Evolutionary conservation across 768 basidiomycete species (phyloP).

Genomic region (Kwoniella botswanensis): DNA sequence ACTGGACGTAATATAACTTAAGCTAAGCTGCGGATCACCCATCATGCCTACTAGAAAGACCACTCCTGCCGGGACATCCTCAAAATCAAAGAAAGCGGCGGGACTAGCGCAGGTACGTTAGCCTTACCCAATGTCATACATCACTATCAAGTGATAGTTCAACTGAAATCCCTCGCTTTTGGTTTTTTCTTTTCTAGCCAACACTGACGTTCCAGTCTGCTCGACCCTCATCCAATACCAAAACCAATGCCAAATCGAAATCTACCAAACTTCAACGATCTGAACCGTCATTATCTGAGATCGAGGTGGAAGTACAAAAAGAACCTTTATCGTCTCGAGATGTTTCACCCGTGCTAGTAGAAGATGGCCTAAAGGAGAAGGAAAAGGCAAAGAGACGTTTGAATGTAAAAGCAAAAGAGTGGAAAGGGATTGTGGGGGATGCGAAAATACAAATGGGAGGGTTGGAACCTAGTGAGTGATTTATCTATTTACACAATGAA

Average conservation of each 20-base stretch:
- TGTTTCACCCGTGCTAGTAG: neutral
- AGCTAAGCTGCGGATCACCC: neutral
- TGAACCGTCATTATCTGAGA: conserved; percentile 16
- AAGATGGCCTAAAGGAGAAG: conserved; percentile 2
- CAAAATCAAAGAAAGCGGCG: conserved; percentile 33
- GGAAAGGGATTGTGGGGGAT: conserved; percentile 63
- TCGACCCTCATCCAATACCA: conserved; percentile 26
- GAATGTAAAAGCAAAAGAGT: conserved; percentile 64
- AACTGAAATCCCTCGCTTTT: neutral
- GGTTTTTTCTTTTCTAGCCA: conserved; percentile 27
- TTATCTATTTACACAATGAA: neutral
- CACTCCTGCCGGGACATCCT: conserved; percentile 10
- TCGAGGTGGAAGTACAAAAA: conserved; percentile 4
- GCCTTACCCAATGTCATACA: neutral
- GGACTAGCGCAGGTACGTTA: conserved; percentile 41
- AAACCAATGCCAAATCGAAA: conserved; percentile 24
- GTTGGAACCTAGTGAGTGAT: conserved; percentile 66
- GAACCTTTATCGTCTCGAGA: neutral
- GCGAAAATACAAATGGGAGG: conserved; percentile 66
- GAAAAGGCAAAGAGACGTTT: conserved; percentile 26
- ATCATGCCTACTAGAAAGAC: conserved; percentile 18
- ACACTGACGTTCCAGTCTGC: conserved; percentile 40
- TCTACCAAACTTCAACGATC: conserved; percentile 11
- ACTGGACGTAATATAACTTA: neutral
- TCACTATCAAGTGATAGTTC: too few relatives aligned